Percentiles rank a stretch among this genome's conserved stretches.
phyloP scores from a whole-genome alignment of 2,329 filamentous ascomycete genomes.

The Penicillium sp. region DNA sequence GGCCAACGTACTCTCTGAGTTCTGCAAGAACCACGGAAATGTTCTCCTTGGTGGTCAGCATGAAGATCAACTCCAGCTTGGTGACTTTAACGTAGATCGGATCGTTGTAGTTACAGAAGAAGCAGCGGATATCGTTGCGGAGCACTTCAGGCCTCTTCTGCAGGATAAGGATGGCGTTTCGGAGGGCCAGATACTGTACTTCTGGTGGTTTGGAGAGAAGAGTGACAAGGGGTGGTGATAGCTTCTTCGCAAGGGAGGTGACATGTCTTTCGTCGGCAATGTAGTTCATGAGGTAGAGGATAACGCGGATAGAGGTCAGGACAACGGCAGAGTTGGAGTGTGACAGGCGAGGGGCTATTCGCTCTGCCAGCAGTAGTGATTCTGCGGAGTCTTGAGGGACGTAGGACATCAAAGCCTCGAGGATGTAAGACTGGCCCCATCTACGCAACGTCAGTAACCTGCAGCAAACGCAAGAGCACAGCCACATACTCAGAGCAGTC shows the following conservation, averaged over 20 bases:
- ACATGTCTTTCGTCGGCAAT: conserved; percentile 86
- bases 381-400: conserved; percentile 85
- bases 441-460: conserved; percentile 45
- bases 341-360: conserved; percentile 87
- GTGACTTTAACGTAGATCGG: conserved; percentile 99
- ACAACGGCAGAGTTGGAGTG: conserved; percentile 96
- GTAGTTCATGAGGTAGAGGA: conserved; percentile 98
- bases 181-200: conserved; percentile 91
- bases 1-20: conserved; percentile 62
- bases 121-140: conserved; percentile 92
- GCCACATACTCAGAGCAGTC: conserved; percentile 83
- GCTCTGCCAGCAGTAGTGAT: conserved; percentile 79
- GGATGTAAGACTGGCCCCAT: conserved; percentile 97
- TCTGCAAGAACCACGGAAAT: conserved; percentile 93
- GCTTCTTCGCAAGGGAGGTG: conserved; percentile 77
- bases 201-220: conserved; percentile 91
- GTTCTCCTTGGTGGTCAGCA: conserved; percentile 91
- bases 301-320: conserved; percentile 88
- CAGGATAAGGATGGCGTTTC: conserved; percentile 87
- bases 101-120: conserved; percentile 99
- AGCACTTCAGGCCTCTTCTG: conserved; percentile 87
- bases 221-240: conserved; percentile 90
- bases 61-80: conserved; percentile 96
- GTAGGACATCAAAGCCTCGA: conserved; percentile 96
- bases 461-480: too few relatives aligned